Conservation (phyloP, 106 monocot species). For the Gastrodia elata region DNA sequence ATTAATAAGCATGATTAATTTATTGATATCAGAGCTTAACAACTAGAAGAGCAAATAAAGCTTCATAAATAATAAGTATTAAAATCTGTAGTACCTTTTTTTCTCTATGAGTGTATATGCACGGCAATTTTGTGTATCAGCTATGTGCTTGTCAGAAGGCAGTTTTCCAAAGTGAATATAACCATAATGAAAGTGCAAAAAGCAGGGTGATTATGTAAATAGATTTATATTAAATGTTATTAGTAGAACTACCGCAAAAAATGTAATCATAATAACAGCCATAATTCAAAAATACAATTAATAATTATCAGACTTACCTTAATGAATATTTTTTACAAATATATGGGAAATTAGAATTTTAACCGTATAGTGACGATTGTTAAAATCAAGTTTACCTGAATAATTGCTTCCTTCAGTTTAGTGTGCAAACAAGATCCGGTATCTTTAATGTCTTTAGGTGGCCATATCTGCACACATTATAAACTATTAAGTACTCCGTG, state of each 20-base stretch:
- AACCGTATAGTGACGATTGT: not conserved
- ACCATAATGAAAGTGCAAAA: not conserved
- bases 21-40: not conserved
- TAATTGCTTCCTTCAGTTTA: slow-evolving; percentile 82
- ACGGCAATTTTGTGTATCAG: not conserved
- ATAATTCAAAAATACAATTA: not conserved
- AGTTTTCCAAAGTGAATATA: not conserved
- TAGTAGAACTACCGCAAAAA: not conserved
- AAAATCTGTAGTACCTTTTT: not conserved
- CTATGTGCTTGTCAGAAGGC: not conserved
- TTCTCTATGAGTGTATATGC: not conserved
- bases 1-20: not conserved
- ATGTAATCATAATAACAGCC: not conserved
- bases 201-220: not conserved
- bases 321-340: not conserved
- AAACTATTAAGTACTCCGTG: not conserved
- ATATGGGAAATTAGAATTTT: not conserved
- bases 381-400: slow-evolving; percentile 32
- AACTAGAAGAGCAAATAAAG: too few species aligned
- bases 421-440: slow-evolving; percentile 78
- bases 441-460: slow-evolving; percentile 94
- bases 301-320: not conserved
- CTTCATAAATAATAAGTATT: not conserved
- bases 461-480: slow-evolving; percentile 71
- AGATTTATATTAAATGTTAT: not conserved